Conservation (phyloP, 805 yeast species). For the Hemisphaericaspora nanyangensis region DNA sequence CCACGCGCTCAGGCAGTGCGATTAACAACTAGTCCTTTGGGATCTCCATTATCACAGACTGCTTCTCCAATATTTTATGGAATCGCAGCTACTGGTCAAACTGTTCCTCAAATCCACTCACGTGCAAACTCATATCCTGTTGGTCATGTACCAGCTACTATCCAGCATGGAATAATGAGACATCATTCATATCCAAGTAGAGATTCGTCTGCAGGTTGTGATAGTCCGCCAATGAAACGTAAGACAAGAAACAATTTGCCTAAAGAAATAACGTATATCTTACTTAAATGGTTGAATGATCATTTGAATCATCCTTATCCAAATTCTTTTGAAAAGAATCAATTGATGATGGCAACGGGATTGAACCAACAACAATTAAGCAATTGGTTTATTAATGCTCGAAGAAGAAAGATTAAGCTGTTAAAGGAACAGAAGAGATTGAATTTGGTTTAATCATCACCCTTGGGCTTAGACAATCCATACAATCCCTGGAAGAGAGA, state of each 20-base stretch:
- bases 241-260: conserved; percentile 71
- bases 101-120: not conserved
- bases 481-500: not conserved
- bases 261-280: conserved; percentile 66
- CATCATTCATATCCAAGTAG: conserved; percentile 1
- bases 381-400: conserved; percentile 87
- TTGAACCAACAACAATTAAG: conserved; percentile 75
- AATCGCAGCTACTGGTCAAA: not conserved
- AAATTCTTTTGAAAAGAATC: conserved; percentile 70
- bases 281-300: conserved; percentile 69
- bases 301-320: conserved; percentile 84
- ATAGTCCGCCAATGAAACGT: conserved; percentile 12
- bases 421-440: conserved; percentile 37
- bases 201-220: not conserved
- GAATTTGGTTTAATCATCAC: conserved; percentile 7
- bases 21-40: not conserved
- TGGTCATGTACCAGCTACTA: not conserved
- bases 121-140: not conserved
- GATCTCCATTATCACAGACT: conserved; percentile 1
- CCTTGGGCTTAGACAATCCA: too few relatives aligned
- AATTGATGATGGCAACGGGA: conserved; percentile 67
- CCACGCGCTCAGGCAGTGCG: not conserved
- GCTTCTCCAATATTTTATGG: conserved; percentile 1
- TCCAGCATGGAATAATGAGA: not conserved
- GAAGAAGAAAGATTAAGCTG: conserved; percentile 64